Percentiles rank a stretch among this genome's conserved stretches.
These are phyloP conservation scores for Fragaria vesca DNA, from an alignment of 306 rosid genomes.

Conservation along the genomic window DNA sequence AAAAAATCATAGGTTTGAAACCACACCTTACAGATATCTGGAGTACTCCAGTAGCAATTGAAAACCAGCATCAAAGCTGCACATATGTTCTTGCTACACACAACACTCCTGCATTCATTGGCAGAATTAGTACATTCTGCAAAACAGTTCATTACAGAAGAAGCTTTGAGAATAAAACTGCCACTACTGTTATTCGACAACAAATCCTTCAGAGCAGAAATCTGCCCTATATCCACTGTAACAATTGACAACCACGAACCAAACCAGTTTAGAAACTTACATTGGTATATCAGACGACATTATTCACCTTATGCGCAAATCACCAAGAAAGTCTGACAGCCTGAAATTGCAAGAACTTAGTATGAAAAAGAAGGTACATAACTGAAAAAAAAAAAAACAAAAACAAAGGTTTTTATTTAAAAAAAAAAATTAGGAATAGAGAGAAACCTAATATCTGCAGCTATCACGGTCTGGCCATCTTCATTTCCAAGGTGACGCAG, in stretches of 20 bases:
- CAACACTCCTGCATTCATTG: constrained; percentile 1
- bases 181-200: not conserved
- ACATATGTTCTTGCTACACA: not conserved
- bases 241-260: constrained; percentile 2
- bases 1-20: not conserved
- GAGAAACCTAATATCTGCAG: constrained; percentile 73
- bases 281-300: constrained; percentile 15
- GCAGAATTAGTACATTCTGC: not conserved
- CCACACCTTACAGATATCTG: constrained; percentile 10
- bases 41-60: constrained; percentile 13
- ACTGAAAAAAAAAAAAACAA: not conserved
- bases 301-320: constrained; percentile 71
- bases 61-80: constrained; percentile 3
- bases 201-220: not conserved
- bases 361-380: not conserved
- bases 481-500: constrained; percentile 88
- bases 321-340: constrained; percentile 82
- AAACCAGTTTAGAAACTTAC: constrained; percentile 39
- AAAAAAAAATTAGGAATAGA: constrained; percentile 2
- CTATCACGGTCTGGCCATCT: constrained; percentile 80
- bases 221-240: not conserved
- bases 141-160: not conserved
- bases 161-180: not conserved
- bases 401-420: too few species aligned
- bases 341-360: constrained; percentile 46